Conservation (phyloP, 805 yeast genomes). For the Metschnikowia amazonensis region DNA sequence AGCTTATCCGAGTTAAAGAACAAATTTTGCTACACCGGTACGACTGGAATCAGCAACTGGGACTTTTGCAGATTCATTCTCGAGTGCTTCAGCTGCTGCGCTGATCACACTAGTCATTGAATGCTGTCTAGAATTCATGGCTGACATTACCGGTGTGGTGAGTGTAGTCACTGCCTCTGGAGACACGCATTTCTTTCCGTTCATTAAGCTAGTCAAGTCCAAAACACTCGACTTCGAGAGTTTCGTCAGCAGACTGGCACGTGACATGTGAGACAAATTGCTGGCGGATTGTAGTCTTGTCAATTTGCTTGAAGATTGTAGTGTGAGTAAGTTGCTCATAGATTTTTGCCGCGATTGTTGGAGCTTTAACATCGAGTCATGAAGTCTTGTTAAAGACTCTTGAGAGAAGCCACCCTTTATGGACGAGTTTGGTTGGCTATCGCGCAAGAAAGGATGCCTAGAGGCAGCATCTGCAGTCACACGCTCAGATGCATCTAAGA, state of each 20-base stretch:
- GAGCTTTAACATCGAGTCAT: slow-evolving; percentile 15
- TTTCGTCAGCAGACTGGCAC: slow-evolving; percentile 3
- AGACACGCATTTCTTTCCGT: slow-evolving; percentile 17
- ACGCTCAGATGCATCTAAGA: slow-evolving; percentile 42
- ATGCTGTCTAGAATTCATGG: slow-evolving; percentile 14
- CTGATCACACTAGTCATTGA: slow-evolving; percentile 12
- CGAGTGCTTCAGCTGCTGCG: background rate
- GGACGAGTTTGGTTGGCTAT: background rate
- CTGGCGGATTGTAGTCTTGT: slow-evolving; percentile 3
- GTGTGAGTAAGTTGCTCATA: background rate
- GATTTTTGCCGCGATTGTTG: slow-evolving; percentile 13
- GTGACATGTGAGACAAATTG: slow-evolving; percentile 5
- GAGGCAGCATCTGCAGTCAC: slow-evolving; percentile 43
- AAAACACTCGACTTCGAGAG: slow-evolving; percentile 2
- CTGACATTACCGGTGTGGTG: slow-evolving; percentile 17
- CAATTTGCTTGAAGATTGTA: slow-evolving; percentile 6
- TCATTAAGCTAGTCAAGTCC: slow-evolving; percentile 9
- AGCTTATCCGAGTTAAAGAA: background rate
- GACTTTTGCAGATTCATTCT: background rate
- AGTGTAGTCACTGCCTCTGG: slow-evolving; percentile 18
- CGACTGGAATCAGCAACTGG: background rate
- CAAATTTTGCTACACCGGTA: background rate
- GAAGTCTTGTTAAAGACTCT: slow-evolving; percentile 14
- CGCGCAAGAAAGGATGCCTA: slow-evolving; percentile 39
- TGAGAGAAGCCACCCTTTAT: slow-evolving; percentile 12